Evolutionary conservation across 2,329 filamentous ascomycete genomes (phyloP).

Genomic region (Hypoxylon sp.): DNA sequence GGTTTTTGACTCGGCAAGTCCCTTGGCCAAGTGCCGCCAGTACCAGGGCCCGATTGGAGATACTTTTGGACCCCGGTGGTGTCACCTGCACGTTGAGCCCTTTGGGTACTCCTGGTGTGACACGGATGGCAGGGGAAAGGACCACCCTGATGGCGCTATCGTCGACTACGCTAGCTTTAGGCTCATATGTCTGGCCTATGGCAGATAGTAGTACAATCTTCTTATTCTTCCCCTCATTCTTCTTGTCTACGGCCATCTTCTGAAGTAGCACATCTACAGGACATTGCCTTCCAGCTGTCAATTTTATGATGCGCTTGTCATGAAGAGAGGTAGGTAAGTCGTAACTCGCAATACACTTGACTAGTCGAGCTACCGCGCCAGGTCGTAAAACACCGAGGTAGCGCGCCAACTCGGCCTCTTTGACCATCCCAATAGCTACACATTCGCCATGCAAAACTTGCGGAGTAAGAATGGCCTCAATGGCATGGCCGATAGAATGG

Average conservation of each 20-base stretch:
- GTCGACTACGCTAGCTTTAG: conserved; percentile 88
- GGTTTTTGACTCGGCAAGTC: conserved; percentile 88
- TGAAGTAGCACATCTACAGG: conserved; percentile 86
- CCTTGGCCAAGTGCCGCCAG: conserved; percentile 91
- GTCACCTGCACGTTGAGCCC: conserved; percentile 80
- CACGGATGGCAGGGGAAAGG: conserved; percentile 82
- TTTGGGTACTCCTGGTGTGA: conserved; percentile 79
- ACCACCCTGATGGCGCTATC: conserved; percentile 87
- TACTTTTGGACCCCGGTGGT: conserved; percentile 96
- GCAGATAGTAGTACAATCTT: conserved; percentile 94
- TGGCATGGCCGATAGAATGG: conserved; percentile 97
- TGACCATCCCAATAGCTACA: conserved; percentile 98
- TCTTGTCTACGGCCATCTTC: conserved; percentile 99
- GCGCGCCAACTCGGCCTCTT: conserved; percentile 93
- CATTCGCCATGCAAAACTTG: conserved; percentile 96
- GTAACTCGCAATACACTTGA: conserved; percentile 96
- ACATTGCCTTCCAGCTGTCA: conserved; percentile 89
- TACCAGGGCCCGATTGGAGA: conserved; percentile 96
- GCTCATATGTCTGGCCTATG: conserved; percentile 90
- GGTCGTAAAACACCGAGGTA: conserved; percentile 88
- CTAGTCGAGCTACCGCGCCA: conserved; percentile 87
- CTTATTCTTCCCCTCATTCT: conserved; percentile 95
- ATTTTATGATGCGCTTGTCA: conserved; percentile 84
- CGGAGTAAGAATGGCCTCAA: conserved; percentile 94
- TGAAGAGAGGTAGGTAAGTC: conserved; percentile 87